Conservation (phyloP, 305 asterid species). For the Fraxinus baroniana region DNA sequence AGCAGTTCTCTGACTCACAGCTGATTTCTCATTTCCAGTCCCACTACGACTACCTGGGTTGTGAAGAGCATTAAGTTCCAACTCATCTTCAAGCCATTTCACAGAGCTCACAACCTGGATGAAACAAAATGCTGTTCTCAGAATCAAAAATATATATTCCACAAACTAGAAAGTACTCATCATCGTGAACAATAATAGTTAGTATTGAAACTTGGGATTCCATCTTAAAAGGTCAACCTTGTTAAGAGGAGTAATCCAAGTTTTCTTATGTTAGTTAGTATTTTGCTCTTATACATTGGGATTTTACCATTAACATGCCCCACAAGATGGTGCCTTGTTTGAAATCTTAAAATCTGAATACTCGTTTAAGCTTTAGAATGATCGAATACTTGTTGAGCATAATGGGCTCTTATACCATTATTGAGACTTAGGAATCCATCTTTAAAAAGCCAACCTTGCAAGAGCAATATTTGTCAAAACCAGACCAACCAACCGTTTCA, state of each 20-base stretch:
- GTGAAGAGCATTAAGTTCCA: conserved; percentile 99
- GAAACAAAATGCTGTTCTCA: conserved; percentile 22
- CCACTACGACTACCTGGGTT: conserved; percentile 96
- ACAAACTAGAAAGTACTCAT: background rate
- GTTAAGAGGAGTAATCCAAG: background rate
- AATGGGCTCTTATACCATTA: background rate
- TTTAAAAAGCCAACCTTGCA: background rate
- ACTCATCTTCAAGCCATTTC: conserved; percentile 99
- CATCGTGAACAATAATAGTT: background rate
- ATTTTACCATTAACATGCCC: background rate
- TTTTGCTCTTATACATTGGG: background rate
- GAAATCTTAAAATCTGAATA: background rate
- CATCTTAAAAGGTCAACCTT: background rate
- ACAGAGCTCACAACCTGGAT: conserved; percentile 98
- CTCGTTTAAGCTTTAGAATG: background rate
- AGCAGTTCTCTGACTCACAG: conserved; percentile 84
- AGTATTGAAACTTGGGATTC: background rate
- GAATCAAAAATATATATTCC: background rate
- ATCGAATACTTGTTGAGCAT: background rate
- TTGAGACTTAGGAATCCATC: background rate
- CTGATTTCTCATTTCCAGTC: conserved; percentile 95
- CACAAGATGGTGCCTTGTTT: background rate
- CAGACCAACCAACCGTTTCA: background rate
- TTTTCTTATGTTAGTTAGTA: background rate
- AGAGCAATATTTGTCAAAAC: background rate